Conservation (phyloP, 495 filamentous ascomycete species). For the Neurospora discreta region DNA sequence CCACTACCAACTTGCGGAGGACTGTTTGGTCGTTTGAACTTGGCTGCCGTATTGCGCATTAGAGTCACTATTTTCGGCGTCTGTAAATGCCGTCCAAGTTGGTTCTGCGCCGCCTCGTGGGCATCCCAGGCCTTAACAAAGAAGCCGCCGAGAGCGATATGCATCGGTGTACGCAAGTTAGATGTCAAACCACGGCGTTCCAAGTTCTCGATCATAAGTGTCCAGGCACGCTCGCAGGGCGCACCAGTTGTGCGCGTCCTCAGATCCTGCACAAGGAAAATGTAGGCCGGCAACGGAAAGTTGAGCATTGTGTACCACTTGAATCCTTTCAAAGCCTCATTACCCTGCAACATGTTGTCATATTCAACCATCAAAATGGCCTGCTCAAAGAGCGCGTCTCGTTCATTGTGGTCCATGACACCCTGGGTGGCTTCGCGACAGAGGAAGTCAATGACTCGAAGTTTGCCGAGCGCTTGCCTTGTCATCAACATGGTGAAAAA, state of each 20-base stretch:
- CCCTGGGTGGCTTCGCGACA: constrained; percentile 13
- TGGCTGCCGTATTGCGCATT: constrained; percentile 23
- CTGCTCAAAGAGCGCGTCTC: constrained; percentile 34
- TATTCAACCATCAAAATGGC: constrained; percentile 42
- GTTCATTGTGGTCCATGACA: constrained; percentile 25
- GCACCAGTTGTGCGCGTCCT: constrained; percentile 35
- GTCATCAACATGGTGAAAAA: constrained; percentile 40
- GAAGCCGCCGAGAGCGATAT: constrained; percentile 37
- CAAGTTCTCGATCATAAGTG: constrained; percentile 36
- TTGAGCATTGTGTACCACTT: constrained; percentile 42
- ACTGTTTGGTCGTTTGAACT: constrained; percentile 9
- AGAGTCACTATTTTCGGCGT: constrained; percentile 32
- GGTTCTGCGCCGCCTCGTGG: constrained; percentile 30
- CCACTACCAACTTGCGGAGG: neutral
- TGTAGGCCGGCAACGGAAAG: constrained; percentile 43
- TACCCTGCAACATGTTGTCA: constrained; percentile 38
- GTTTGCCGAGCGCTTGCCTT: constrained; percentile 37
- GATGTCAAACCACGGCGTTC: constrained; percentile 29
- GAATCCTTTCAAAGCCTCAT: constrained; percentile 33
- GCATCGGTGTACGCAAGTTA: constrained; percentile 37
- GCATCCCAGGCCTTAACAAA: constrained; percentile 46
- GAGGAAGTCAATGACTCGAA: constrained; percentile 28
- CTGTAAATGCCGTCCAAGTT: constrained; percentile 25
- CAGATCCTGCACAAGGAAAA: constrained; percentile 40
- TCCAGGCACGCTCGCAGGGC: constrained; percentile 42